phyloP scores from a whole-genome alignment of 1,284 basidiomycete genomes.

The Anthracocystis setariae region DNA sequence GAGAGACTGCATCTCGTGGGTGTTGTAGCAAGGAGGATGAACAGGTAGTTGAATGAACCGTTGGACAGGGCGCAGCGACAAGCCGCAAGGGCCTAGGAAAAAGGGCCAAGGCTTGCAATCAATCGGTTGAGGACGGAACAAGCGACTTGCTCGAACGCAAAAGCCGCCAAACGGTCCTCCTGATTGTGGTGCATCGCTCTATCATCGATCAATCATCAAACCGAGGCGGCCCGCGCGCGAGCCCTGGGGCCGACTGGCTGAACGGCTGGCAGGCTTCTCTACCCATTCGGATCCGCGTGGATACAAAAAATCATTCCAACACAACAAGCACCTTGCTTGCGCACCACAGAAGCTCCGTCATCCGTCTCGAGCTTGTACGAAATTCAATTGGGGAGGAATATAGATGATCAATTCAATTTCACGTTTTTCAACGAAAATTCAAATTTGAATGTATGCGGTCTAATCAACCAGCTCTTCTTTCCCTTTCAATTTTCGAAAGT shows the following conservation, averaged over 20 bases:
- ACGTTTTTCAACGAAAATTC: too few species aligned
- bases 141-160: too few species aligned
- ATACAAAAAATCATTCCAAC: conserved; percentile 1
- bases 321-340: not conserved
- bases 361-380: not conserved
- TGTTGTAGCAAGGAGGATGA: too few species aligned
- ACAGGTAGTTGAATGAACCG: too few species aligned
- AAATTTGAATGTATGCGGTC: too few species aligned
- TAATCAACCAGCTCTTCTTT: not conserved
- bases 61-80: too few species aligned
- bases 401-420: not conserved
- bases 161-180: too few species aligned
- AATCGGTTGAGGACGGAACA: conserved; percentile 35
- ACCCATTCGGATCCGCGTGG: conserved; percentile 1
- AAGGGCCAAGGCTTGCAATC: not conserved
- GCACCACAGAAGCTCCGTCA: not conserved
- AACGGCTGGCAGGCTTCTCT: too few species aligned
- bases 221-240: conserved; percentile 21
- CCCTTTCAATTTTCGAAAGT: not conserved
- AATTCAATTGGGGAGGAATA: not conserved
- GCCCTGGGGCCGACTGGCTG: not conserved
- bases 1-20: too few species aligned
- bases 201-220: conserved; percentile 14
- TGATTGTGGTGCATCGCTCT: too few species aligned
- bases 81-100: too few species aligned